Evolutionary conservation across 495 filamentous ascomycete species (phyloP), one percentile per base, ranked within the genome.

Genomic region (Penicillium dipodomyicola): DNA sequence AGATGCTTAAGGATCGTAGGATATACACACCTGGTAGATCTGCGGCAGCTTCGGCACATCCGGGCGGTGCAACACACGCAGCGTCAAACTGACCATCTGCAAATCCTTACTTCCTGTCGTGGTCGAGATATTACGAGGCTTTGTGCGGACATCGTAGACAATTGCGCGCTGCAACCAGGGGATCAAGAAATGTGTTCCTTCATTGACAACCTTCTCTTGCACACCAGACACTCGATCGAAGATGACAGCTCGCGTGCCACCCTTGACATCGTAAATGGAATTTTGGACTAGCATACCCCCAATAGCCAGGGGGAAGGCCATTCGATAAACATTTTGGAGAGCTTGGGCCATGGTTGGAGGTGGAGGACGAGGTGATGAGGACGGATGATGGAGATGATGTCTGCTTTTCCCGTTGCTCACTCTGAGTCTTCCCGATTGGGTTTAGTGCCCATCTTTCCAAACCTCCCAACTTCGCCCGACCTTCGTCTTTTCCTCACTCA

Each of bases 51-150:
- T 83, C 77, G 87, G 84, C 63, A 99, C 94, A 35, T 99, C 93
- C 29, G 94, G 94, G 58, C 94, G 82, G 78, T 97, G 94, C 71
- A 99, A 76, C 52, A 99, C 94, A 65, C 94, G 85, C 64, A 99
- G 80, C 33, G 94, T 99, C 82, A 99, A 82, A 82, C 90, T 96
- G 70, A 99, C 94, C 94, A 99, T 99, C 83, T 99, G 94, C 75
- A 99, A 72, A 77, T 99, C 94, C 84, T 99, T 99, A 81, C 87
- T 92, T 53, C 94, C 94, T 11, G 94, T 99, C 14, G 93, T 97
- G n/a, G 94, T 99, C 15, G 86, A 87, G 75, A 99, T 97, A 68
- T 93, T 96, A 64, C 94, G 82, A 47, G 94, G 94, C 82, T 95
- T 95, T 42, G 94, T 97, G 58, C 94, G 90, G 57, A 99, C 95